phyloP scores from a whole-genome alignment of 371 early-diverging fungal species.

The Massospora cicadina region DNA sequence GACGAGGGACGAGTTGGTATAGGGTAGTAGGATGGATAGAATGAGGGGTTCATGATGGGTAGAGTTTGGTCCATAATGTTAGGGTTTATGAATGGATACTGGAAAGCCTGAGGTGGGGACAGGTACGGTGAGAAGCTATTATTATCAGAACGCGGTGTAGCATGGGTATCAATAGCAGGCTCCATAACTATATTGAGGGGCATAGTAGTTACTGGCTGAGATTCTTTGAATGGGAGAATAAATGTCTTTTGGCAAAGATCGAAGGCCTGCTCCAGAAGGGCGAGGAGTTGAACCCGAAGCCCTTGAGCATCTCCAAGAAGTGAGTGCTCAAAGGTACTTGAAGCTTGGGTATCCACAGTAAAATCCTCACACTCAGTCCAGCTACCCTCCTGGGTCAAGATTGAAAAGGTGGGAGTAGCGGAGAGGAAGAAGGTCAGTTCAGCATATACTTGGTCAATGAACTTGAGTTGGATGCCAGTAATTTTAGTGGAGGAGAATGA shows the following conservation, averaged over 20 bases:
- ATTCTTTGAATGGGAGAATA: neutral
- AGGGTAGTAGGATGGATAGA: neutral
- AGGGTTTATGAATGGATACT: neutral
- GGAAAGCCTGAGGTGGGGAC: neutral
- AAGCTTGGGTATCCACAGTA: slow-evolving; percentile 6
- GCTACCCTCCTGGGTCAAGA: neutral
- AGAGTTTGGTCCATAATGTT: neutral
- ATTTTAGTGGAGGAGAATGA: neutral
- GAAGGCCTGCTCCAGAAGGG: neutral
- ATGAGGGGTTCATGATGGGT: no score
- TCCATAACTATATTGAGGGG: neutral
- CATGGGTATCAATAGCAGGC: neutral
- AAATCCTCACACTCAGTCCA: slow-evolving; percentile 7
- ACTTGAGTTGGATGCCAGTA: neutral
- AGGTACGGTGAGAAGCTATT: neutral
- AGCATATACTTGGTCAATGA: slow-evolving; percentile 1
- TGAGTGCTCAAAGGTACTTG: neutral
- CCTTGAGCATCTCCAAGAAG: neutral
- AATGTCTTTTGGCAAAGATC: neutral
- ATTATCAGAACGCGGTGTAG: neutral
- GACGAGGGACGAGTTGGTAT: neutral
- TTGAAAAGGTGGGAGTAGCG: slow-evolving; percentile 4
- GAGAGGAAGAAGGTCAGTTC: neutral
- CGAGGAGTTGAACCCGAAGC: slow-evolving; percentile 2
- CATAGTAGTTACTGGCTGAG: neutral